Base-by-base conservation (phyloP, 768 basidiomycete species). In the Gautieria morchelliformis region DNA sequence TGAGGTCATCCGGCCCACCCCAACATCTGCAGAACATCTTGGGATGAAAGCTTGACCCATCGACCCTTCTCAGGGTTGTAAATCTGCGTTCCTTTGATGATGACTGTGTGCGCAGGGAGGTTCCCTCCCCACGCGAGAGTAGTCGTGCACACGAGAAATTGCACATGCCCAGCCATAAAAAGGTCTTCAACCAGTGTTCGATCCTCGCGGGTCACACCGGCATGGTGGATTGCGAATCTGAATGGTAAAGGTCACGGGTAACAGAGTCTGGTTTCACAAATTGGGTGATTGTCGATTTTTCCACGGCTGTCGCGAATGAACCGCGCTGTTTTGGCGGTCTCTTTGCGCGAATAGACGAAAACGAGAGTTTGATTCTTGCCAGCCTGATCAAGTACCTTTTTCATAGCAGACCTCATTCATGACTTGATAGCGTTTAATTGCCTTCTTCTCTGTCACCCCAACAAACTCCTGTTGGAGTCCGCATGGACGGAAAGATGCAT, bases 51-150 rank as follows among this genome's bases (percentile, higher is more conserved):
- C 68, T 98, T 95, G 4, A 89, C 87, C 96, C 96, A 99, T 4
- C 89, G 84, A 19, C 96, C 96, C 72, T 98, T 96, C 71, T 96
- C 94, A 0, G 96, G 96, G 69, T 96, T 97, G 72, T 98, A 99
- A 60, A 98, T 94, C 72, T 98, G 94, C 0, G 96, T 98, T n/a
- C 96, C 96, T 69, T 98, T 99, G 78, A 99, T 97, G 74, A 98
- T 93, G 71, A 97, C 95, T 8, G 92, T 88, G 62, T 98, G 96
- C 1, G 94, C 95, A 3, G 96, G 96, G 0, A 98, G 74, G 67
- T 99, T 99, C 71, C 98, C 95, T 74, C 95, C 96, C 96, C 96
- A 99, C 0, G 96, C 96, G 39, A 99, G 84, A 2, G 95, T 98
- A 5, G 96, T 95, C 0, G 96, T 99, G 68, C 92, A 96, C 45